Evolutionary conservation across 2,329 filamentous ascomycete species (phyloP).

Genomic region (Alternaria rosae): DNA sequence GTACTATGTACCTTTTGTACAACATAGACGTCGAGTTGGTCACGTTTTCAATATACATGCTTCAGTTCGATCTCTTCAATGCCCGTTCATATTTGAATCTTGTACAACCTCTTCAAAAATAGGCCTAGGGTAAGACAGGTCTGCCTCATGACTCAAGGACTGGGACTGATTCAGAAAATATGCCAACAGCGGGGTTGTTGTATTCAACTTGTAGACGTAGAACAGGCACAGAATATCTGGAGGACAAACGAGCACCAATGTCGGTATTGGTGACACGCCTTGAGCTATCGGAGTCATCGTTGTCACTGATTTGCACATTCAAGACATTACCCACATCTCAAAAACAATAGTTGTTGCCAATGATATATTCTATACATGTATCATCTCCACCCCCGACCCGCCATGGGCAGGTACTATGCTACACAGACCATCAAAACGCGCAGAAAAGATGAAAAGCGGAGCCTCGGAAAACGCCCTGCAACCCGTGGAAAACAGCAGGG

Average conservation of each 20-base stretch:
- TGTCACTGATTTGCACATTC: background rate
- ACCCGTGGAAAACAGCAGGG: constrained; percentile 10
- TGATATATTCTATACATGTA: constrained; percentile 26
- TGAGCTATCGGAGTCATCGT: background rate
- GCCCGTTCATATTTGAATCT: background rate
- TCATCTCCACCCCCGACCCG: constrained; percentile 8
- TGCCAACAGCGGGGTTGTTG: background rate
- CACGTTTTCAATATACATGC: constrained; percentile 46
- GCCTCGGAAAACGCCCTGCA: constrained; percentile 31
- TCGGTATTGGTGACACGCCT: background rate
- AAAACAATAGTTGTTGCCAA: constrained; percentile 8
- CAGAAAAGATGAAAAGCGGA: constrained; percentile 18
- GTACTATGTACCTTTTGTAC: constrained; percentile 54
- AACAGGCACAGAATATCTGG: background rate
- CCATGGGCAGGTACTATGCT: constrained; percentile 20
- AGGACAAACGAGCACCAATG: background rate
- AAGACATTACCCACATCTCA: background rate
- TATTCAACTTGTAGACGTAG: background rate
- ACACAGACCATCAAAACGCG: constrained; percentile 17
- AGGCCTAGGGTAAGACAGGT: fast-evolving
- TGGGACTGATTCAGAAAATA: background rate
- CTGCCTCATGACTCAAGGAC: fast-evolving
- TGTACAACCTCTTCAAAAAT: background rate
- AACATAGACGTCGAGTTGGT: constrained; percentile 49
- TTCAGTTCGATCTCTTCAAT: constrained; percentile 18